Evolutionary conservation across 345 rosid species (phyloP).

Genomic region (Moricandia arvensis): DNA sequence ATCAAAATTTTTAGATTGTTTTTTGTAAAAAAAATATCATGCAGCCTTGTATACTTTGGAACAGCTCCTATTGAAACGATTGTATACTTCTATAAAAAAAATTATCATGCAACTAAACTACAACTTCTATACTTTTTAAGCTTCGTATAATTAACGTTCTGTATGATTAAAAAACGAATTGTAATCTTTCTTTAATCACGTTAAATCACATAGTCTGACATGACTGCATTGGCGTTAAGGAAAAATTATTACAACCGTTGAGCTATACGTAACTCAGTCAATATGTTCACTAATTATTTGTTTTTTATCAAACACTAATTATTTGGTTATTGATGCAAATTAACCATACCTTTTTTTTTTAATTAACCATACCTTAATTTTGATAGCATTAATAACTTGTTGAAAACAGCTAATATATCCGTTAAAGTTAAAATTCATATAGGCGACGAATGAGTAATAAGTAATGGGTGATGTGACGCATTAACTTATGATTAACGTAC

Average conservation of each 20-base stretch:
- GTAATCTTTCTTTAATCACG: not conserved
- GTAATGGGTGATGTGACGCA: constrained; percentile 1
- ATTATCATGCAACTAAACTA: not conserved
- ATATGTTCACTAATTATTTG: too few species aligned
- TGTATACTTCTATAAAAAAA: too few species aligned
- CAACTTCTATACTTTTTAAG: not conserved
- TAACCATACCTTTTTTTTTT: not conserved
- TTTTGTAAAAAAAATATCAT: too few species aligned
- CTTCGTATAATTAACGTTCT: not conserved
- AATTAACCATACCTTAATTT: too few species aligned
- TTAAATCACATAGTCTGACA: not conserved
- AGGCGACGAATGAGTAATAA: not conserved
- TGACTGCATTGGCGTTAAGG: not conserved
- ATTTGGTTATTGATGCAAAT: not conserved
- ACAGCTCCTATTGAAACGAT: too few species aligned
- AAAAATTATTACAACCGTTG: not conserved
- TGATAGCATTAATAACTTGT: too few species aligned
- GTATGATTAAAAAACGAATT: not conserved
- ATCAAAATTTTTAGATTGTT: not conserved
- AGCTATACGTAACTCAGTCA: not conserved
- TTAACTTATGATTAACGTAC: not conserved
- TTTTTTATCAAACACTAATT: too few species aligned
- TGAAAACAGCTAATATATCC: constrained; percentile 23
- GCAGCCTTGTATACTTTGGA: too few species aligned
- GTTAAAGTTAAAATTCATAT: not conserved